phyloP scores from a whole-genome alignment of 305 asterid genomes.

The Petunia hybrid region DNA sequence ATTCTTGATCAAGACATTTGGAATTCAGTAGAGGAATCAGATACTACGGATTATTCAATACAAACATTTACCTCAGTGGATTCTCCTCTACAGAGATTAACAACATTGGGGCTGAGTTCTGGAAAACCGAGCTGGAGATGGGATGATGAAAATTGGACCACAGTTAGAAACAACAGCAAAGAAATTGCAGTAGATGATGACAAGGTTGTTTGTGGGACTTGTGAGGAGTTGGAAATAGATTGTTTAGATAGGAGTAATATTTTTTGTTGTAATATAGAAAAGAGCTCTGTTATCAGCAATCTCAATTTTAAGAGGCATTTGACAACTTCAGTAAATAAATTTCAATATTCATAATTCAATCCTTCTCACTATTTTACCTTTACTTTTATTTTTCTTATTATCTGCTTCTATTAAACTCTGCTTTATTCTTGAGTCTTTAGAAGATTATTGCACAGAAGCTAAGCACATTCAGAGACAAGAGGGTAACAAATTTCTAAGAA shows the following conservation, averaged over 20 bases:
- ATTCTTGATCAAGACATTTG: conserved; percentile 36
- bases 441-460: too few relatives aligned
- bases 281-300: conserved; percentile 29
- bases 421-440: too few relatives aligned
- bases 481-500: neutral
- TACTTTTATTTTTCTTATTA: neutral
- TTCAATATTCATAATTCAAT: neutral
- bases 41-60: conserved; percentile 25
- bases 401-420: too few relatives aligned
- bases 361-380: neutral
- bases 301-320: conserved; percentile 33
- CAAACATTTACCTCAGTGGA: conserved; percentile 17
- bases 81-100: conserved; percentile 48
- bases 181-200: conserved; percentile 28
- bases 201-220: conserved; percentile 28
- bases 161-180: conserved; percentile 41
- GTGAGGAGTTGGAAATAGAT: neutral
- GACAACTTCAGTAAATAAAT: conserved; percentile 21
- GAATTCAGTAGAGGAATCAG: conserved; percentile 36
- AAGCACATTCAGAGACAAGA: neutral
- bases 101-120: conserved; percentile 42
- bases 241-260: neutral
- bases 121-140: conserved; percentile 49
- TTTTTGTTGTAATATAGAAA: conserved; percentile 27
- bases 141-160: conserved; percentile 54